phyloP scores from a whole-genome alignment of 257 asterid genomes.

The Marsdenia floribunda region DNA sequence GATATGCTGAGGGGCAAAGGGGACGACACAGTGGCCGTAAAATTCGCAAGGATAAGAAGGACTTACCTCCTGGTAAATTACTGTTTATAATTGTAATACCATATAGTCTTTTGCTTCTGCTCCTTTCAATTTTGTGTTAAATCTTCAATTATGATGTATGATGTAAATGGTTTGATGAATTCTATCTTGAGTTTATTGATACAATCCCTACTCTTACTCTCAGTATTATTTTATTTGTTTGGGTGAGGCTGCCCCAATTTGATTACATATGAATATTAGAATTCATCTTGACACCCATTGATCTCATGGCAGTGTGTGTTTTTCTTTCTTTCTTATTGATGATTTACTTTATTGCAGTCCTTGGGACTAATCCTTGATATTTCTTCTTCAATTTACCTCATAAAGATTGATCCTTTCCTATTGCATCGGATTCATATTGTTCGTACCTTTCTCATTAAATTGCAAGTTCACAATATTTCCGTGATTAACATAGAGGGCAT shows the following conservation, averaged over 20 bases:
- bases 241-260: neutral
- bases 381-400: neutral
- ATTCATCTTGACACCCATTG: neutral
- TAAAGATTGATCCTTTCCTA: neutral
- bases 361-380: neutral
- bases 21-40: constrained; percentile 61
- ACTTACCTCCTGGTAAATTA: constrained; percentile 64
- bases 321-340: neutral
- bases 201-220: neutral
- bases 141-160: too few relatives aligned
- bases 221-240: neutral
- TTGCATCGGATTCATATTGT: neutral
- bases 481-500: neutral
- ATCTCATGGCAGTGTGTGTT: neutral
- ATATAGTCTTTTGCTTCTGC: neutral
- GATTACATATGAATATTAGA: neutral
- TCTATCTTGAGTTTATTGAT: neutral
- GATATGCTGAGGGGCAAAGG: constrained; percentile 39
- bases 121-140: neutral
- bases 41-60: constrained; percentile 55
- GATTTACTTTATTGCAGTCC: neutral
- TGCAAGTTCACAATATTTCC: neutral
- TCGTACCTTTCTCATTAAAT: neutral
- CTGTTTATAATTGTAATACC: neutral
- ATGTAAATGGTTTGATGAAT: neutral